These are phyloP conservation scores for Lotus japonicus DNA, from an alignment of 306 rosid genomes.

Conservation along the genomic window DNA sequence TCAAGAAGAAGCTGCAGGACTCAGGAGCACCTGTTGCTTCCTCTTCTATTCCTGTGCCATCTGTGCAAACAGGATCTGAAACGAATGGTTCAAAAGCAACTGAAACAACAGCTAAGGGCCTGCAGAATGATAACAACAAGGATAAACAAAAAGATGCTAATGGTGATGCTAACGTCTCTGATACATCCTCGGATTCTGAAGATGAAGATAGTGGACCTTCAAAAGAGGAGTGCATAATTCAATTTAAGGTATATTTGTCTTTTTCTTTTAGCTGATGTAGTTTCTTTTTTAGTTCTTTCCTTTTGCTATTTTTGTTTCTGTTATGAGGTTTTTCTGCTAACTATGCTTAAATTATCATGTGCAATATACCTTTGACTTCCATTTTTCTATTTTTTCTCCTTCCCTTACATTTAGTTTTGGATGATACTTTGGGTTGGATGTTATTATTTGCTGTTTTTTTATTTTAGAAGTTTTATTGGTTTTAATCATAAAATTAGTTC, in stretches of 20 bases:
- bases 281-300: not conserved
- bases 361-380: not conserved
- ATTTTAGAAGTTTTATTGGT: not conserved
- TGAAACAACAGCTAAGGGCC: constrained; percentile 54
- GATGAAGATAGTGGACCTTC: constrained; percentile 81
- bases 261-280: constrained; percentile 14
- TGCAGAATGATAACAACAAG: constrained; percentile 58
- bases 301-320: not conserved
- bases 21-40: constrained; percentile 75
- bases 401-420: not conserved
- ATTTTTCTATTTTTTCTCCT: not conserved
- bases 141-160: constrained; percentile 75
- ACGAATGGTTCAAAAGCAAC: constrained; percentile 64
- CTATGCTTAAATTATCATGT: not conserved
- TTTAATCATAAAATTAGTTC: not conserved
- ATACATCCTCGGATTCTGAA: constrained; percentile 92
- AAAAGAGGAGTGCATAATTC: constrained; percentile 78
- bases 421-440: not conserved
- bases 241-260: constrained; percentile 64
- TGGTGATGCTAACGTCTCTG: constrained; percentile 67
- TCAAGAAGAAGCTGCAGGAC: constrained; percentile 94
- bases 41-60: constrained; percentile 50
- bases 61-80: constrained; percentile 47
- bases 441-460: not conserved
- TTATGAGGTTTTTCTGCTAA: not conserved